Conservation (phyloP, 2,329 filamentous ascomycete genomes). For the Drechslerella coelobrocha region DNA sequence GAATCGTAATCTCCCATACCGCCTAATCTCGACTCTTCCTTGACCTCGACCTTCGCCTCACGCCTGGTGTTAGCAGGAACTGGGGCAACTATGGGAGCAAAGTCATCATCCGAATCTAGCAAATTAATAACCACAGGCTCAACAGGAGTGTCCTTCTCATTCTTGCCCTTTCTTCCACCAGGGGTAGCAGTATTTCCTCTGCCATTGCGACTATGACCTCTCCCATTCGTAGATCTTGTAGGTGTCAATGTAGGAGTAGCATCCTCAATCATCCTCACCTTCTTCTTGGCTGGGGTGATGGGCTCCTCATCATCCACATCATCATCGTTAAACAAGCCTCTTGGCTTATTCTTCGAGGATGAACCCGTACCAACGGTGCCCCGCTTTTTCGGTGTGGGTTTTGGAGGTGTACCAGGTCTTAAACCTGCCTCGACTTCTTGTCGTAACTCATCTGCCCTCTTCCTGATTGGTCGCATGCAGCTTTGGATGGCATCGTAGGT, state of each 20-base stretch:
- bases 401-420: conserved; percentile 33
- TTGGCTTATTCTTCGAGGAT: conserved; percentile 47
- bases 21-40: conserved; percentile 12
- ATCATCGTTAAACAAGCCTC: conserved; percentile 12
- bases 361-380: conserved; percentile 11
- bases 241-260: conserved; percentile 12
- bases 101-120: conserved; percentile 37
- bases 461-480: conserved; percentile 39
- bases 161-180: conserved; percentile 10
- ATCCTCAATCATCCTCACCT: conserved; percentile 30
- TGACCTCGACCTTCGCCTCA: conserved; percentile 13
- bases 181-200: conserved; percentile 15
- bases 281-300: conserved; percentile 39
- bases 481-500: conserved; percentile 46
- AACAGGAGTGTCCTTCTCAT: background rate
- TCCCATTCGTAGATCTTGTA: background rate
- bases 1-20: conserved; percentile 13
- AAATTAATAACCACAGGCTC: conserved; percentile 27
- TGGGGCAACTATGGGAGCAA: background rate
- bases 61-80: conserved; percentile 12
- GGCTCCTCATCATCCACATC: conserved; percentile 40
- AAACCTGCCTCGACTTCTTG: conserved; percentile 39
- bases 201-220: background rate
- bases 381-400: conserved; percentile 31
- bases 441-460: conserved; percentile 22